Evolutionary conservation across 495 filamentous ascomycete species (phyloP).

Genomic region (Penicillium angulare): DNA sequence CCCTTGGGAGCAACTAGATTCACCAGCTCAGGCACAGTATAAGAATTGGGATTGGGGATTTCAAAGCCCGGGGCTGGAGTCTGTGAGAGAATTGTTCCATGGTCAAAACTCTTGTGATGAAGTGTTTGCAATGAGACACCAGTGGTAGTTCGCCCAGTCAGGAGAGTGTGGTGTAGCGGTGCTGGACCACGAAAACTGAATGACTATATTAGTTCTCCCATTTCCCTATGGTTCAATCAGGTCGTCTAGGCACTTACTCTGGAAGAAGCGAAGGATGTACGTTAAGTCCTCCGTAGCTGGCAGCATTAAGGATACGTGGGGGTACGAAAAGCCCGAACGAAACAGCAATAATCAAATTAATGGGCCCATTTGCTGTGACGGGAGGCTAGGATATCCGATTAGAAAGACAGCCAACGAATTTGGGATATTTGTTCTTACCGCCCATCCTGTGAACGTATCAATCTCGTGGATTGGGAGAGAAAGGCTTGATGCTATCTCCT

Average conservation of each 20-base stretch:
- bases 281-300: conserved; percentile 85
- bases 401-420: neutral
- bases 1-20: conserved; percentile 45
- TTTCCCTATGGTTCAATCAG: neutral
- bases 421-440: conserved; percentile 43
- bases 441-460: conserved; percentile 80
- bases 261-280: conserved; percentile 94
- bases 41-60: conserved; percentile 43
- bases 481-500: conserved; percentile 59
- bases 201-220: neutral
- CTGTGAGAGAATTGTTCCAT: conserved; percentile 71
- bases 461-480: conserved; percentile 68
- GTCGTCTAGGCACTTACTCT: conserved; percentile 50
- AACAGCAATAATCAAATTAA: conserved; percentile 89
- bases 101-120: conserved; percentile 71
- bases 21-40: conserved; percentile 42
- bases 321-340: conserved; percentile 93
- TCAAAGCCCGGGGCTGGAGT: conserved; percentile 53
- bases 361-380: conserved; percentile 42
- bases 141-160: conserved; percentile 52
- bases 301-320: conserved; percentile 61
- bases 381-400: conserved; percentile 53
- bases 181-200: conserved; percentile 70
- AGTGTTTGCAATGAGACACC: conserved; percentile 86
- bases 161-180: conserved; percentile 75